Evolutionary conservation across 176 grass and related monocot genomes (phyloP), one percentile per base, ranked within the genome.

Genomic region (Carex kokanica): DNA sequence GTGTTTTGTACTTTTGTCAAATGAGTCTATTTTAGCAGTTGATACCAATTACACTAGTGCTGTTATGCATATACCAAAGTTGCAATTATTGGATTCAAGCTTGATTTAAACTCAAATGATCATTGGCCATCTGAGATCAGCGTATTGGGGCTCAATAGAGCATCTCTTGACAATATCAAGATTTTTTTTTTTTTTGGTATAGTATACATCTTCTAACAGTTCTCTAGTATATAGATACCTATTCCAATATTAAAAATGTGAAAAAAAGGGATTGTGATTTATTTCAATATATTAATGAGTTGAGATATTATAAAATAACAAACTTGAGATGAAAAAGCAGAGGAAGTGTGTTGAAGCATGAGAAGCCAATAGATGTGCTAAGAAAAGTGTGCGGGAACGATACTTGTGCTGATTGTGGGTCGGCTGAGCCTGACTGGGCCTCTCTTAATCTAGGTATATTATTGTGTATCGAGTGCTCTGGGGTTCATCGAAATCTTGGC

Each of bases 381-480:
- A 91, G 97, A 74, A 99, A 99, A 88, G 97, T 95, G 65, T 69
- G n/a, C 49, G 97, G 97, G 45, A 99, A 96, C 79, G 84, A 88
- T 71, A 83, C 69, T 40, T 99, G 93, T 90, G 93, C 93, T 73
- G 97, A 99, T 83, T 99, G 97, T 86, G 88, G 91, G 75, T 88
- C 93, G 57, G 29, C 85, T 63, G 97, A 96, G 80, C 93, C 93
- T 87, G 97, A 99, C 73, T 96, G 97, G 97, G 93, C 97, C 69
- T 99, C 97, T 38, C 75, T 99, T 29, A 99, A 99, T 82, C 93
- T 99, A 5, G 97, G 97, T 51, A 18, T 99, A 58, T 93, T 99
- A 88, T 64, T 99, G 60, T 96, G 97, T 84, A 99, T 99, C 31
- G 97, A 96, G 78, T 99, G 97, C 86, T 99, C 97, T 85, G 93